These are phyloP conservation scores for Colletotrichum kahawae DNA, from an alignment of 2,329 filamentous ascomycete genomes.

Conservation along the genomic window DNA sequence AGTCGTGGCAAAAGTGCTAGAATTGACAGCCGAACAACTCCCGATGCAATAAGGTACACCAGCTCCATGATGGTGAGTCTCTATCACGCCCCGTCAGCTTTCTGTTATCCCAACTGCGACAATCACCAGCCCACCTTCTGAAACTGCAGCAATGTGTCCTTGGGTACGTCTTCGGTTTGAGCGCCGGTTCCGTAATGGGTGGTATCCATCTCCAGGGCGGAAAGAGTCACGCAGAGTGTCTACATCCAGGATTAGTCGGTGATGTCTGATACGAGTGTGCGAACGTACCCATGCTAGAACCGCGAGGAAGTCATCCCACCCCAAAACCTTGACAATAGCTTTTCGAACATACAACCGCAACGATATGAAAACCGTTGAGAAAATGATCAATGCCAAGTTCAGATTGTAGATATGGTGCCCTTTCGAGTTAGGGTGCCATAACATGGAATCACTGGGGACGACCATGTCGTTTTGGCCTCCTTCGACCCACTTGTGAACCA, in stretches of 20 bases:
- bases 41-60: constrained; percentile 35
- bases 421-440: not conserved
- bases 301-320: constrained; percentile 14
- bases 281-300: constrained; percentile 7
- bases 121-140: not conserved
- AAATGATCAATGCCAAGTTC: constrained; percentile 12
- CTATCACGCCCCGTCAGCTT: not conserved
- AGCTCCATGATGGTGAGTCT: constrained; percentile 10
- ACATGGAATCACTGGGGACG: not conserved
- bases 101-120: not conserved
- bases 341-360: constrained; percentile 8
- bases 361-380: constrained; percentile 3
- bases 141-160: not conserved
- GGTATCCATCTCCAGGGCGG: constrained; percentile 13
- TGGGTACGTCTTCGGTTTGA: constrained; percentile 1
- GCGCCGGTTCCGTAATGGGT: constrained; percentile 14
- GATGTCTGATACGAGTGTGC: rapidly evolving
- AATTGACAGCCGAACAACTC: constrained; percentile 36
- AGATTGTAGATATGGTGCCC: constrained; percentile 16
- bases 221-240: constrained; percentile 1
- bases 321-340: not conserved
- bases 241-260: not conserved
- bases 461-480: not conserved
- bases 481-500: not conserved
- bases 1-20: constrained; percentile 39